Evolutionary conservation across 192 early-diverging fungal genomes (phyloP), one percentile per base, ranked within the genome.

Genomic region (Gaertneriomyces sp.): DNA sequence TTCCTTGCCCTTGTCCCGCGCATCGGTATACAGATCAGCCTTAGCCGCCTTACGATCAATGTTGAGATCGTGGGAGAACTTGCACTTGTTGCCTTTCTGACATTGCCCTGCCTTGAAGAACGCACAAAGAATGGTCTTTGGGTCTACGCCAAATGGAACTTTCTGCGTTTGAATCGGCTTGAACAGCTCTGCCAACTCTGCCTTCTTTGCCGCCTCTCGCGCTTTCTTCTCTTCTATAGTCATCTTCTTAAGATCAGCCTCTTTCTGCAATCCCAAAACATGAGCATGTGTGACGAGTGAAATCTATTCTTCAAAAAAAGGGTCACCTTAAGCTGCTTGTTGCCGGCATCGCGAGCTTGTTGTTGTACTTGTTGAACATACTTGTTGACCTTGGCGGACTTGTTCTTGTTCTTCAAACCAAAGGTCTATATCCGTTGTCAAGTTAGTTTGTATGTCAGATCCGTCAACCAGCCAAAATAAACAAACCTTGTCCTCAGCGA

Each of bases 401-500:
- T 94, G 80, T 98, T 97, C 77, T 98, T 98, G 83, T 98, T 98
- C 72, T 99, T 99, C 50, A 99, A 81, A 46, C 97, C 94, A 80
- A 99, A 97, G 49, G 94, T 97, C 85, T 95, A 8, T 10, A 41
- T 8, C n/a, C 17, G 17, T 9, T 7, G 2, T 38, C 54, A 52
- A 60, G 42, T 40, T 11, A 57, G 25, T 42, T 66, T 10, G 0
- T 9, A 20, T 2, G 17, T 55, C 14, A 12, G 40, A 56, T 5
- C 53, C 46, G 20, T 17, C 42, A n/a, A 51, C 16, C 19, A 61
- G 1, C 16, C 14, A 53, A 46, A 20, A 19, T 46, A 17, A 42
- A 8, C 42, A 6, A 7, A 52, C 53, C 64, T 66, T 66, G 55
- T 66, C 64, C 16, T 66, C 64, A 14, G 50, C 64, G 44, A 54